Evolutionary conservation across 2,329 filamentous ascomycete genomes (phyloP), one percentile per base, ranked within the genome.

Genomic region (Aspergillus puulaauensis): DNA sequence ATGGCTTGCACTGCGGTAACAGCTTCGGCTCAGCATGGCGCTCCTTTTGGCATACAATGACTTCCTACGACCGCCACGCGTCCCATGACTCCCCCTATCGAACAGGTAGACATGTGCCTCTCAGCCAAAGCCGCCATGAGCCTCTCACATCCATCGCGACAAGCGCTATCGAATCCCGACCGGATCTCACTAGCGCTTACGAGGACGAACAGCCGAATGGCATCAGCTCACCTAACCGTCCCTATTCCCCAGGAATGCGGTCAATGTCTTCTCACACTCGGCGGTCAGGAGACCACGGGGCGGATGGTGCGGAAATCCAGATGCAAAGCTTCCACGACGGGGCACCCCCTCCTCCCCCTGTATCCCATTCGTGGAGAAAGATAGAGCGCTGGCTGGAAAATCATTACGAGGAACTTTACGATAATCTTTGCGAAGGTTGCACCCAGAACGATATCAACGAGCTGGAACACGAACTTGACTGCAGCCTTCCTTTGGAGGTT

Each of bases 291-390:
- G 85, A 86, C 64, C 80, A 80, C 58, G 84, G 87, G 58, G 84
- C 85, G 67, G 90, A 95, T 71, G 86, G 86, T 5, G 90, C 90
- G 64, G 93, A 97, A 75, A 96, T 99, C 61, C 93, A 90, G 66
- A 95, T 99, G 91, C 95, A 97, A 77, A 90, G 90, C 61, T 99
- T 99, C 78, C 87, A 89, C 69, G 93, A 97, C 65, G 95, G 95
- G 56, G 83, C 91, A 23, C 93, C 95, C 2, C 95, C 95, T 3
- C 86, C 95, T 7, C 95, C 95, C 2, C 92, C 95, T 6, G 87
- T 96, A 40, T 75, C 81, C 49, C 93, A 97, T 77, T 96, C 93
- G 14, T 99, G 95, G 95, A 87, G 84, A 72, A 90, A 93, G 75
- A 97, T 99, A 71, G 93, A 98, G 73, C 82, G 84, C 41, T 99